Evolutionary conservation across 306 rosid genomes (phyloP).

Genomic region (Clitoria ternatea): DNA sequence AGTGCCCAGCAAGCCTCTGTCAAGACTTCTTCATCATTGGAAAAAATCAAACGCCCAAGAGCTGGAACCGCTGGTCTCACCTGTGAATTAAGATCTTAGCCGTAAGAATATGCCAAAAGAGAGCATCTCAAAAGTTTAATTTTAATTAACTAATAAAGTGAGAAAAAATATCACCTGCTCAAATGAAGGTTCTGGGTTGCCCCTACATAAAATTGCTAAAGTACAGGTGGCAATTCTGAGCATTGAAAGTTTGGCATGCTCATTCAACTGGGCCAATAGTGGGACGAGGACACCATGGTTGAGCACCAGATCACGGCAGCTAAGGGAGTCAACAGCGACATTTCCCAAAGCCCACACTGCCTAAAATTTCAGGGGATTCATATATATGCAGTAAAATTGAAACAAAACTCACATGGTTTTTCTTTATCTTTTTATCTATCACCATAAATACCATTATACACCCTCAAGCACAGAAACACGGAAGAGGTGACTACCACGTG

Average conservation of each 20-base stretch:
- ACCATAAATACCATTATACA: too few species aligned
- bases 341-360: constrained; percentile 94
- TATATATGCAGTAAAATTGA: background rate
- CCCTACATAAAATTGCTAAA: constrained; percentile 78
- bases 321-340: constrained; percentile 85
- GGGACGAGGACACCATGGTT: constrained; percentile 62
- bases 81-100: constrained; percentile 32
- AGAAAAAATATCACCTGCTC: constrained; percentile 48
- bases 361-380: constrained; percentile 31
- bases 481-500: too few species aligned
- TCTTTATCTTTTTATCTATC: too few species aligned
- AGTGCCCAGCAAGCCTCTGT: constrained; percentile 89
- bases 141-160: background rate
- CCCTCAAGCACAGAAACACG: too few species aligned
- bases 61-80: constrained; percentile 81
- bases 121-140: background rate
- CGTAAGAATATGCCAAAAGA: background rate
- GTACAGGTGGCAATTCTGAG: constrained; percentile 89
- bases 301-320: constrained; percentile 81
- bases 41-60: constrained; percentile 62
- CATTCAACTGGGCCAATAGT: constrained; percentile 63
- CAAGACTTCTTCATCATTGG: constrained; percentile 73
- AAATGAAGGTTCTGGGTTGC: constrained; percentile 82
- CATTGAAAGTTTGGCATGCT: constrained; percentile 76
- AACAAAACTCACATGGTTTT: too few species aligned